A percentile compares a stretch with the other conserved stretches of the same genome.
Conservation (phyloP, 306 rosid genomes). For the Canavalia ensiformis region DNA sequence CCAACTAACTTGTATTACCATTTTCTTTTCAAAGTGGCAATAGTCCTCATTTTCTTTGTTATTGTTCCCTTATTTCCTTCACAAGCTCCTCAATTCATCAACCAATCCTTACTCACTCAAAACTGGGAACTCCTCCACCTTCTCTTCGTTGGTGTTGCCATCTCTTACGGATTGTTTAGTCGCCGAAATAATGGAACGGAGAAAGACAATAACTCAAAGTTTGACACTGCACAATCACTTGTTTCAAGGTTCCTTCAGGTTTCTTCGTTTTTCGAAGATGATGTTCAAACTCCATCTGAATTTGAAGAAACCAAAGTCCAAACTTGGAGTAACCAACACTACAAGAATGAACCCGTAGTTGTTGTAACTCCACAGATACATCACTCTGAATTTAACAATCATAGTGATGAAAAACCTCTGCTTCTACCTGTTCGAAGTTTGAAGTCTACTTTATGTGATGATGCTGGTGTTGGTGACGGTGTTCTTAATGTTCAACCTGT, state of each 20-base stretch:
- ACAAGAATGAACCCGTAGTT: conserved; percentile 66
- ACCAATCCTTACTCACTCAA: conserved; percentile 70
- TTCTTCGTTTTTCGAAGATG: conserved; percentile 82
- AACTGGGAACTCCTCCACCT: conserved; percentile 97
- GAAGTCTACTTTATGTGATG: conserved; percentile 66
- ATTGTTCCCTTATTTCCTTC: conserved; percentile 81
- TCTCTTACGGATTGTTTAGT: conserved; percentile 90
- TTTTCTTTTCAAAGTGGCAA: conserved; percentile 65
- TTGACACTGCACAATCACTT: conserved; percentile 74
- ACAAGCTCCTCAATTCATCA: conserved; percentile 86
- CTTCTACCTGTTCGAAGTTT: conserved; percentile 90
- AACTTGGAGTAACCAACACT: conserved; percentile 80
- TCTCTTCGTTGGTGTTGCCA: conserved; percentile 83
- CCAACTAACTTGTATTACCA: conserved; percentile 63
- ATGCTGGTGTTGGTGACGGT: background rate
- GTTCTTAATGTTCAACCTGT: conserved; percentile 17
- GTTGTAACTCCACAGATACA: conserved; percentile 62
- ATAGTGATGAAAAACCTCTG: conserved; percentile 65
- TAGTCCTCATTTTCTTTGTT: conserved; percentile 66
- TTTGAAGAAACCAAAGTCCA: conserved; percentile 66
- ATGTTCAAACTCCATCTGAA: conserved; percentile 54
- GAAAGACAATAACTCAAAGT: conserved; percentile 62
- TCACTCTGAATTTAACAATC: conserved; percentile 49
- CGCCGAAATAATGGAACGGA: conserved; percentile 65
- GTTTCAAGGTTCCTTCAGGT: conserved; percentile 80